phyloP scores from a whole-genome alignment of 441 rosid species.

The Gossypium davidsonii region DNA sequence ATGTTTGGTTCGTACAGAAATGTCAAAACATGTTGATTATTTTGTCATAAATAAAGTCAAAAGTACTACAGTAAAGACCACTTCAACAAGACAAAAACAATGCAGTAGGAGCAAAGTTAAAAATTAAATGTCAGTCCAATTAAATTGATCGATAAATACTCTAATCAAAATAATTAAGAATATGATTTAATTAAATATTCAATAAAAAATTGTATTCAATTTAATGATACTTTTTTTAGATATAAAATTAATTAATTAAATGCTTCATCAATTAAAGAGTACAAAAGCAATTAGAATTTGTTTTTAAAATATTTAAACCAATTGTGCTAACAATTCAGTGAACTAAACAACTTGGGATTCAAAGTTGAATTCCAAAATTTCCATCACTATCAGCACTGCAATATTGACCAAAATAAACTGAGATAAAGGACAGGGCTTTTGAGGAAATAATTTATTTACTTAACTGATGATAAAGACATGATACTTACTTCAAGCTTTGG shows the following conservation, averaged over 20 bases:
- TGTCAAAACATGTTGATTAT: background rate
- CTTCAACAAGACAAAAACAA: conserved; percentile 7
- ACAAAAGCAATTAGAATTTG: too few species aligned
- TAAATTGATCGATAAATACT: background rate
- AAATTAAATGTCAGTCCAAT: background rate
- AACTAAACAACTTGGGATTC: background rate
- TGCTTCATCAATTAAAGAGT: too few species aligned
- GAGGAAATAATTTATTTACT: background rate
- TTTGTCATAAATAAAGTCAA: background rate
- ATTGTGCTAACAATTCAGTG: background rate
- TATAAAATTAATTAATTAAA: too few species aligned
- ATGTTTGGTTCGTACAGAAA: background rate
- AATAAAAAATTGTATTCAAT: too few species aligned
- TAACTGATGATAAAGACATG: background rate
- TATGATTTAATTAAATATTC: background rate
- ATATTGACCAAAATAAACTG: background rate
- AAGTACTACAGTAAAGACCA: background rate
- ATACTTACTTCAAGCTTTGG: background rate
- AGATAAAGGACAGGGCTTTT: background rate
- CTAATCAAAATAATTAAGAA: background rate
- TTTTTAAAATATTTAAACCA: too few species aligned
- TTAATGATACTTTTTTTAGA: too few species aligned
- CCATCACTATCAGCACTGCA: background rate
- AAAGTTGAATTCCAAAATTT: background rate
- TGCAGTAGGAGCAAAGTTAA: conserved; percentile 3